Evolutionary conservation across 2,329 filamentous ascomycete genomes (phyloP).

Genomic region (Hymenoscyphus fraxineus): DNA sequence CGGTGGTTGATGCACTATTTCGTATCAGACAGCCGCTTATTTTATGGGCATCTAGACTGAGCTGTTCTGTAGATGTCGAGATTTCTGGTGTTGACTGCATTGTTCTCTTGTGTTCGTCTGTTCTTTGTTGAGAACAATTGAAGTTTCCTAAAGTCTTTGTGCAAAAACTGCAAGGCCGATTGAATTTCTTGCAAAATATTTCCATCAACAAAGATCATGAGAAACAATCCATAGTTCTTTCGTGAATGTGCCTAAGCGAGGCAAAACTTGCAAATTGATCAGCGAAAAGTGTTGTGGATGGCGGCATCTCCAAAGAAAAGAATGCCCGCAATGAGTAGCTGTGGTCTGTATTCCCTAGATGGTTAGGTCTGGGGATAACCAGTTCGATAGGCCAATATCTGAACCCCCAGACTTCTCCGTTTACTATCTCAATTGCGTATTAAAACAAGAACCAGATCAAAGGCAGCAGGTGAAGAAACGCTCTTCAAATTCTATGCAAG

Average conservation of each 20-base stretch:
- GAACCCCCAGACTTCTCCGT: too few species aligned
- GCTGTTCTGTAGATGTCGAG: not conserved
- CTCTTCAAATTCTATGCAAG: too few species aligned
- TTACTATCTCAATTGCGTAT: too few species aligned
- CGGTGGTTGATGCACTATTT: not conserved
- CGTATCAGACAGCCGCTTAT: not conserved
- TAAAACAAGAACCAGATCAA: too few species aligned
- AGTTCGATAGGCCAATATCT: too few species aligned
- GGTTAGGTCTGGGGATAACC: too few species aligned
- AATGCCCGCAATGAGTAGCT: too few species aligned
- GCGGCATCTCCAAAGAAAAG: too few species aligned
- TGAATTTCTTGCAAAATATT: not conserved
- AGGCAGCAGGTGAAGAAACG: too few species aligned
- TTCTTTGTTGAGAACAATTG: not conserved
- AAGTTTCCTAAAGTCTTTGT: not conserved
- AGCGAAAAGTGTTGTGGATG: too few species aligned
- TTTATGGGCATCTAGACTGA: not conserved
- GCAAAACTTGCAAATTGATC: not conserved
- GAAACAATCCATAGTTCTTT: not conserved
- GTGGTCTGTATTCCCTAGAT: too few species aligned
- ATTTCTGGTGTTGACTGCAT: not conserved
- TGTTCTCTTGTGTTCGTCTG: not conserved
- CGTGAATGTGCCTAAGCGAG: not conserved
- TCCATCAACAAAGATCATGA: not conserved
- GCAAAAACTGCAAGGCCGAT: not conserved